Base-by-base conservation (phyloP, 495 filamentous ascomycete species). In the Clavariopsis aquatica region DNA sequence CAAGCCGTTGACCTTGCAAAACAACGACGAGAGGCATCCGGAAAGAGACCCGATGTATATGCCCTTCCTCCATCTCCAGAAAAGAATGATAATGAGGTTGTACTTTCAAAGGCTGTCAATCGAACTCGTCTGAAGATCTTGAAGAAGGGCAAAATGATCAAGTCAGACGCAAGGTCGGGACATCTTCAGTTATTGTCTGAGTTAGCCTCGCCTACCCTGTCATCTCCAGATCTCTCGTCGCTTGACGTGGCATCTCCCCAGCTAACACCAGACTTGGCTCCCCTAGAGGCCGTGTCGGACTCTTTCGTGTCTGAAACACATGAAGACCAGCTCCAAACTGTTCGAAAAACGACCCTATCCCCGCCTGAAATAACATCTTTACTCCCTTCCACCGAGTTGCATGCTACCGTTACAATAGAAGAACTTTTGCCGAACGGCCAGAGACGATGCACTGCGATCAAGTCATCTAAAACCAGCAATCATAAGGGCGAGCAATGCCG, bases 31-130 rank as follows among this genome's bases (percentile, higher is more conserved):
- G 51, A 20, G 4, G 47, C 2, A 4, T 8, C 23, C 15, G 51
- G 23, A 28, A 54, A 49, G 13, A 29, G 54, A 34, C 2, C 53
- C 27, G 56, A 65, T 45, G 8, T 51, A 1, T 69, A 64, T 26
- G 61, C 57, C 8, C n/a, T 61, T 0, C 52, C 57, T 1, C n/a
- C 12, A 4, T 67, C 64, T 15, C 64, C 57, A 3, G 55, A 60
- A 19, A 65, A 60, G 26, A 60, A 47, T 24, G 29, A 52, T 12
- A 12, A 5, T 17, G 53, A 17, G 38, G 24, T 36, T 15, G 58
- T 27, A 27, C 28, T 58, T 13, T 28, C 52, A 3, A 1, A 36
- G 19, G 22, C 29, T 3, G 46, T 51, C 7, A 64, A 64, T 22
- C 27, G 38, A 4, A 55, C 2, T 26, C 60, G 12, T 8, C 15